Evolutionary conservation across 2,329 filamentous ascomycete genomes (phyloP), one percentile per base, ranked within the genome.

Genomic region (Hymenotorrendiella dingleyae): DNA sequence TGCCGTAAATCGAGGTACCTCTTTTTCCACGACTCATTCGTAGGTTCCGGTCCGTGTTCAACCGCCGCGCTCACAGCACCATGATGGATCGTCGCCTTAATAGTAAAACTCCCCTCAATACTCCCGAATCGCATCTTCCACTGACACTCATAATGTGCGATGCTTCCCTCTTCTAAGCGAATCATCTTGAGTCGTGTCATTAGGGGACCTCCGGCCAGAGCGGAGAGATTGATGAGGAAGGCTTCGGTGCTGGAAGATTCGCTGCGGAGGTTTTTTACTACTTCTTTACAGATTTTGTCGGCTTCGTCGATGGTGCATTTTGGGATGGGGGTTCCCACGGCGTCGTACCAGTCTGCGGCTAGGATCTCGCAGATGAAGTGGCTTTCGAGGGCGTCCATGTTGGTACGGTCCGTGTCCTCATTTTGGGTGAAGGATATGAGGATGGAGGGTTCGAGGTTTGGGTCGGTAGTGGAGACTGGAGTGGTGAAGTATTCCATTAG

Each of bases 161-260:
- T 57, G 11, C 66, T 66, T 2, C 63, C 58, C 16, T 66, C 61
- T n/a, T 72, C 69, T 17, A 72, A 43, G 9, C 71, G 67, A 14
- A 63, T 67, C 35, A 73, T 63, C 17, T 63, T 64, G 16, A 64
- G 58, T 5, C 62, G 61, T 10, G 65, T 64, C 62, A 74, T 69
- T 36, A 81, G 64, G 21, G 72, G 68, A 3, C 73, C 73, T 7
- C 78, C 78, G 0, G 70, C 71, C 9, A 82, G 64, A 4, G 74
- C 75, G 0, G 76, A 70, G 5, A 81, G 58, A 54, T 80, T 81
- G 50, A 79, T 72, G 10, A 82, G 62, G 50, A 82, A 80, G 0
- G 70, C 67, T 54, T 80, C 70, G 4, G 72, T 69, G 9, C 68
- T 73, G 1, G 65, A 60, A 0, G 76, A 72, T 33, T 70, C 67